A percentile compares a stretch with the other conserved stretches of the same genome.
phyloP scores from a whole-genome alignment of 1,284 basidiomycete genomes.

The Irpex lacteus region DNA sequence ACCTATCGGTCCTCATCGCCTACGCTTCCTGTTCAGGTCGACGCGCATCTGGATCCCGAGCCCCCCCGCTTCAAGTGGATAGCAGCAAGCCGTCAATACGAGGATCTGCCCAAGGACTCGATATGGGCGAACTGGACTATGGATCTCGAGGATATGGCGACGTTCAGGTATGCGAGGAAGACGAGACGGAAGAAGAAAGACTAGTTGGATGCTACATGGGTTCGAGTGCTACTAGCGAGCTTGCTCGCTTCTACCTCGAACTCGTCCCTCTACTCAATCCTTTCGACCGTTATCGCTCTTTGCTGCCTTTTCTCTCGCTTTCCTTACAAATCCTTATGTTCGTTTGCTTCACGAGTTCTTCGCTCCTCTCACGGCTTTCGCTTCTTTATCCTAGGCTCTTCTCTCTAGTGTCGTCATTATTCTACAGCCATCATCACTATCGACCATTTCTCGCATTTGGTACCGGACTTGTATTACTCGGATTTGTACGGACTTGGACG shows the following conservation, averaged over 20 bases:
- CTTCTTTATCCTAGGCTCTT: too few relatives aligned
- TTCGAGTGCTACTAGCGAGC: not conserved
- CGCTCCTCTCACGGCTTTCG: too few relatives aligned
- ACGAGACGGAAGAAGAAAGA: not conserved
- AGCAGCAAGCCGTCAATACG: not conserved
- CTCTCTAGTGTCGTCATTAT: too few relatives aligned
- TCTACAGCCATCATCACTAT: too few relatives aligned
- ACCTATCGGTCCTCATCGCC: not conserved
- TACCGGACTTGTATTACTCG: too few relatives aligned
- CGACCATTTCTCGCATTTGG: too few relatives aligned
- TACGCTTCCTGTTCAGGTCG: not conserved
- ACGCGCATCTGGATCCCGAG: not conserved
- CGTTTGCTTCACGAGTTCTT: too few relatives aligned
- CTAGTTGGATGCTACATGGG: too few relatives aligned
- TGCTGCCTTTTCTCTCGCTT: too few relatives aligned
- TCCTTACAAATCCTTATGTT: too few relatives aligned
- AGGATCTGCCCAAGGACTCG: not conserved
- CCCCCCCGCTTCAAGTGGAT: not conserved
- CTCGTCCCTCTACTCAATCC: not conserved
- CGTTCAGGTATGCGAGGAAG: not conserved
- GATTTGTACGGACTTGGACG: too few relatives aligned
- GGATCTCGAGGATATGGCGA: not conserved
- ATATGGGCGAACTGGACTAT: not conserved
- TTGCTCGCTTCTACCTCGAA: not conserved
- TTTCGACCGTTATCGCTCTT: too few relatives aligned